These are phyloP conservation scores for Ophiostoma ulmi DNA, from an alignment of 2,329 filamentous ascomycete genomes.

Conservation along the genomic window DNA sequence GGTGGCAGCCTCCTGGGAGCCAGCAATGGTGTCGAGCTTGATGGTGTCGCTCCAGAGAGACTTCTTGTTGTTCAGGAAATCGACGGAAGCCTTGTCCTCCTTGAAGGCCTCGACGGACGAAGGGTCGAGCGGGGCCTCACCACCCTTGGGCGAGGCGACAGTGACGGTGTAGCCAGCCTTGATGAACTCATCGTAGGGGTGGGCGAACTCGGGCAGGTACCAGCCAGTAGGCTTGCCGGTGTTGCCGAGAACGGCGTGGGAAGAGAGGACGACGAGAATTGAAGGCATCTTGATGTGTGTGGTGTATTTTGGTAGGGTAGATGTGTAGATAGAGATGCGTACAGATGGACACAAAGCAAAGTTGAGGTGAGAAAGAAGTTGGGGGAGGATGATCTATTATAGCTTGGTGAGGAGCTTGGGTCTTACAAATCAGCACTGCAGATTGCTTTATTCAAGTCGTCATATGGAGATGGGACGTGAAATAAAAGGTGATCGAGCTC, in stretches of 20 bases:
- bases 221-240: constrained; percentile 59
- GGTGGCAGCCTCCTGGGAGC: constrained; percentile 34
- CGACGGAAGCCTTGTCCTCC: constrained; percentile 46
- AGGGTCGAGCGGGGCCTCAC: constrained; percentile 57
- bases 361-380: neutral
- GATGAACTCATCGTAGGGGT: constrained; percentile 56
- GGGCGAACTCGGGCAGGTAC: constrained; percentile 63
- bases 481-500: neutral
- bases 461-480: neutral
- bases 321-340: neutral
- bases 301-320: neutral
- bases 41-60: neutral
- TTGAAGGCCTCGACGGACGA: constrained; percentile 51
- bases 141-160: constrained; percentile 59
- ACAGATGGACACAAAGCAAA: neutral
- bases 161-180: constrained; percentile 49
- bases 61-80: constrained; percentile 53
- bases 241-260: constrained; percentile 47
- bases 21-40: constrained; percentile 44
- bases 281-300: constrained; percentile 39
- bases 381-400: neutral
- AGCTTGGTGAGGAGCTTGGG: neutral
- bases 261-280: constrained; percentile 67
- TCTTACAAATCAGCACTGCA: constrained; percentile 4
- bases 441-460: neutral